Percentiles rank a stretch among this genome's conserved stretches.
Evolutionary conservation across 208 protist genomes (phyloP).

Genomic region (Crithidia brevicula): DNA sequence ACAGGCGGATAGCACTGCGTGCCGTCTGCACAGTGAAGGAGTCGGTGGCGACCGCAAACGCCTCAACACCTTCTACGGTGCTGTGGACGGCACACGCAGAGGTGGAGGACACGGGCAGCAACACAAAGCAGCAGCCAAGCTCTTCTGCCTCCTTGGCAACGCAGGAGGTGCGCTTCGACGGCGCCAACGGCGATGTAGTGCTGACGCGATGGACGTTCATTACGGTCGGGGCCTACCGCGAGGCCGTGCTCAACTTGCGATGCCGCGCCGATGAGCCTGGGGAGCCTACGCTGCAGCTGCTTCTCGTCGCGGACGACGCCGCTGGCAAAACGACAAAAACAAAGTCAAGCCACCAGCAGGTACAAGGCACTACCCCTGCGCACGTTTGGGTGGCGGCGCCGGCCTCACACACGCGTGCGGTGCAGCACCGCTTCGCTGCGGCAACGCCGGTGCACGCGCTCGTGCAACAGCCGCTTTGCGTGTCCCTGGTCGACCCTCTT

Average conservation of each 20-base stretch:
- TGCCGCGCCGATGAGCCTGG: conserved; percentile 16
- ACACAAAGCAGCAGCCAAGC: neutral
- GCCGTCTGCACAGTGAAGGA: conserved; percentile 24
- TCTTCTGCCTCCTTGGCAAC: conserved; percentile 1
- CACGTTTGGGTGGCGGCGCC: conserved; percentile 26
- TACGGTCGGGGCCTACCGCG: conserved; percentile 52
- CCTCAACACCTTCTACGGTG: conserved; percentile 8
- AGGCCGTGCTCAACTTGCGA: conserved; percentile 53
- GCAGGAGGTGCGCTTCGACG: conserved; percentile 25
- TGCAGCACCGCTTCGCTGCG: conserved; percentile 21
- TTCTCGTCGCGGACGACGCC: conserved; percentile 20
- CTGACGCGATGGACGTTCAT: conserved; percentile 34
- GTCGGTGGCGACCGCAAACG: neutral
- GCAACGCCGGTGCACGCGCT: conserved; percentile 7
- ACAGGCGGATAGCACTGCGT: conserved; percentile 4
- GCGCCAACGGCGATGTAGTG: conserved; percentile 36
- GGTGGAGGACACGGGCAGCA: neutral
- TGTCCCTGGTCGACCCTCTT: conserved; percentile 18
- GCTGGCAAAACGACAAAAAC: neutral
- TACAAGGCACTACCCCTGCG: neutral
- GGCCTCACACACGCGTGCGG: neutral
- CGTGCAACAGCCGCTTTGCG: conserved; percentile 22
- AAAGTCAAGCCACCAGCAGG: neutral
- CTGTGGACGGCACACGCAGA: conserved; percentile 29
- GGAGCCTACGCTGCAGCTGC: conserved; percentile 33